Percentiles rank a stretch among this genome's conserved stretches.
Evolutionary conservation across 1,284 basidiomycete genomes (phyloP).

Genomic region (Ustilago loliicola): DNA sequence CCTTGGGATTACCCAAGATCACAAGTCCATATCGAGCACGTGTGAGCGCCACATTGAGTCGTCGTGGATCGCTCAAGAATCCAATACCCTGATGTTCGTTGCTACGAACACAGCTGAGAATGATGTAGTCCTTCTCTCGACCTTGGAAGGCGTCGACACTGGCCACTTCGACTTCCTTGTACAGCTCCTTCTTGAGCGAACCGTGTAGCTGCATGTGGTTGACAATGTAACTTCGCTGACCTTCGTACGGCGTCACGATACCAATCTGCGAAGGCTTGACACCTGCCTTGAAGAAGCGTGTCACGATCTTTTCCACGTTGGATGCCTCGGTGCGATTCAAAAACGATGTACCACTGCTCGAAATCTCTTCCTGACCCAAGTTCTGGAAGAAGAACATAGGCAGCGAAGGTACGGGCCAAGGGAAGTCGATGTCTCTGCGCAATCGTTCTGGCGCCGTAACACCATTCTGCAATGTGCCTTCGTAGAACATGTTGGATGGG

Average conservation of each 20-base stretch:
- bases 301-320: constrained; percentile 99
- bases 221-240: constrained; percentile 97
- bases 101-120: constrained; percentile 97
- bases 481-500: constrained; percentile 99
- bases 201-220: constrained; percentile 99
- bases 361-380: constrained; percentile 98
- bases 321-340: constrained; percentile 98
- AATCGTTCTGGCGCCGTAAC: constrained; percentile 97
- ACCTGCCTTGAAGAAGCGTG: constrained; percentile 99
- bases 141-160: constrained; percentile 99
- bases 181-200: constrained; percentile 96
- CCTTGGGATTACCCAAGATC: constrained; percentile 97
- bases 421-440: constrained; percentile 97
- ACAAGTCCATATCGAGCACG: constrained; percentile 98
- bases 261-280: constrained; percentile 96
- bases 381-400: constrained; percentile 99
- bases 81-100: constrained; percentile 99
- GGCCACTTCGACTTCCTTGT: constrained; percentile 99
- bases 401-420: constrained; percentile 96
- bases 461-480: constrained; percentile 98
- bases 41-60: constrained; percentile 96
- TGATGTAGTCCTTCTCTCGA: constrained; percentile 99
- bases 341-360: constrained; percentile 97
- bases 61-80: constrained; percentile 96
- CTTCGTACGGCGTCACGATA: constrained; percentile 98